Conservation (phyloP, 169 alveolate species). For the Plasmodium malariae region DNA sequence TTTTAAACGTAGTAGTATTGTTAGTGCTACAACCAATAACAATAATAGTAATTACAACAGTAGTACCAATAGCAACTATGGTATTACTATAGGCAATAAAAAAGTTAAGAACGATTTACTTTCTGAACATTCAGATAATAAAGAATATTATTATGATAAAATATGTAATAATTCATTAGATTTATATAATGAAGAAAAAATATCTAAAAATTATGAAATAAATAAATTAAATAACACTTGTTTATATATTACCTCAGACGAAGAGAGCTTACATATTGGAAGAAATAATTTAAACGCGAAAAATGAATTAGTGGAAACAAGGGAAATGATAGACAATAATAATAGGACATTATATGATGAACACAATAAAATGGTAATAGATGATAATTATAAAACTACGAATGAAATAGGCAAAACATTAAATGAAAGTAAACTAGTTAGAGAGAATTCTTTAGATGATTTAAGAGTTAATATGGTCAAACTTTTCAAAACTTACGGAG, state of each 20-base stretch:
- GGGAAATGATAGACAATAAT: constrained; percentile 34
- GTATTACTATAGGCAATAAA: constrained; percentile 11
- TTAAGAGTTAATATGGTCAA: constrained; percentile 57
- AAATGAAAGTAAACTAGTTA: constrained; percentile 19
- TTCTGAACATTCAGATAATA: constrained; percentile 20
- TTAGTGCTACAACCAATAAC: neutral
- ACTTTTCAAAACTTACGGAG: constrained; percentile 67
- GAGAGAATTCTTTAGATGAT: constrained; percentile 63
- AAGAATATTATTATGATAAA: constrained; percentile 20
- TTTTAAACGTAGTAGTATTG: neutral
- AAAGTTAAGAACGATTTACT: constrained; percentile 45
- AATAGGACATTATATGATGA: constrained; percentile 50
- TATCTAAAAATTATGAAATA: constrained; percentile 22
- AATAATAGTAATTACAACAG: constrained; percentile 1
- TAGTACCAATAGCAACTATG: neutral
- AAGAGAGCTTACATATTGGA: constrained; percentile 31
- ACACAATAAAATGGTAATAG: neutral
- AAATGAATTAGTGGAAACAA: constrained; percentile 5
- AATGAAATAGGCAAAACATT: constrained; percentile 25
- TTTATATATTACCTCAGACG: constrained; percentile 73
- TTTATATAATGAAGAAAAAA: constrained; percentile 35
- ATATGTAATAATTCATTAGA: constrained; percentile 27
- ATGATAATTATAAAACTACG: constrained; percentile 26
- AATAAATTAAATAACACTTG: constrained; percentile 64
- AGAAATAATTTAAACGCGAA: neutral